phyloP scores from a whole-genome alignment of 1,139 yeast species.

The Nakaseomyces bracarensis region DNA sequence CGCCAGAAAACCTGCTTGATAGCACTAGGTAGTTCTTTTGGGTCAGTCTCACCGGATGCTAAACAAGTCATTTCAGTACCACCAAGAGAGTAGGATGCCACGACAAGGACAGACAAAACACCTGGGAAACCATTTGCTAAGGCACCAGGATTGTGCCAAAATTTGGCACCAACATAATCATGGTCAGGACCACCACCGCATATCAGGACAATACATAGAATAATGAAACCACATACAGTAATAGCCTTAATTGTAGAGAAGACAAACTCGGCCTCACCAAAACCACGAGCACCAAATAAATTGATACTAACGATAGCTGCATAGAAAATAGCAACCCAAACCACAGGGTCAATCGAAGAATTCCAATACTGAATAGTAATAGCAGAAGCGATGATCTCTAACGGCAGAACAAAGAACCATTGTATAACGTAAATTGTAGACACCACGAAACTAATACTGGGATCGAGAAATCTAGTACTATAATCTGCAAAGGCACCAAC shows the following conservation, averaged over 20 bases:
- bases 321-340: conserved; percentile 50
- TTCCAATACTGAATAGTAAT: conserved; percentile 59
- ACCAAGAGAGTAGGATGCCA: conserved; percentile 77
- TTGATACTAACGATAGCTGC: conserved; percentile 47
- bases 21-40: conserved; percentile 59
- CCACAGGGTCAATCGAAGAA: conserved; percentile 22
- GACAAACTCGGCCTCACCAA: conserved; percentile 60
- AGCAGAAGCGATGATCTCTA: conserved; percentile 65
- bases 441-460: conserved; percentile 67
- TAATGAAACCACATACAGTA: conserved; percentile 58
- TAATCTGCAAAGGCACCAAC: conserved; percentile 65
- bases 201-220: conserved; percentile 56
- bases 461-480: conserved; percentile 57
- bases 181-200: conserved; percentile 61
- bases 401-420: conserved; percentile 62
- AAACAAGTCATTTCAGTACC: conserved; percentile 77
- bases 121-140: conserved; percentile 68
- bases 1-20: conserved; percentile 70
- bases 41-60: conserved; percentile 78
- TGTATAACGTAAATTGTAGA: conserved; percentile 65
- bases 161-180: conserved; percentile 49
- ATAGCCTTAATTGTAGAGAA: conserved; percentile 52
- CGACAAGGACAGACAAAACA: conserved; percentile 68
- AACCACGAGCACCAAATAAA: conserved; percentile 56
- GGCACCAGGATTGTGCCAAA: conserved; percentile 63